Evolutionary conservation across 1,284 basidiomycete genomes (phyloP), one percentile per base, ranked within the genome.

Genomic region (Lentinula novae-zelandiae): DNA sequence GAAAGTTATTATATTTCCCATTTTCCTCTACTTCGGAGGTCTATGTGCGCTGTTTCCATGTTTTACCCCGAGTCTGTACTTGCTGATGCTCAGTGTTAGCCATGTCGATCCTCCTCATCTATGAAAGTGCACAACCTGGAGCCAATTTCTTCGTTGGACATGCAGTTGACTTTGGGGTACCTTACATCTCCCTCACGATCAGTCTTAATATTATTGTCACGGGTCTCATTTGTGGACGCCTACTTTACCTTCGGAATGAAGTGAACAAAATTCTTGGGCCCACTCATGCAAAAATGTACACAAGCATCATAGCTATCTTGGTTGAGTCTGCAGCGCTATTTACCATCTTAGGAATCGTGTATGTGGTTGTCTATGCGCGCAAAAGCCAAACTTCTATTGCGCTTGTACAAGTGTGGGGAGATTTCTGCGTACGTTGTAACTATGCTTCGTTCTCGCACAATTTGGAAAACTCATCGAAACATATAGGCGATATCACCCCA

Each of bases 241-340:
- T 72, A 5, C 60, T 70, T 17, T 51, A 60, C 5, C 63, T 66
- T 38, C 65, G 69, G 7, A 66, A 62, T 49, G 49, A 60, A 13
- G 54, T 63, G 7, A 22, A 42, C 39, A 49, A 46, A 8, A 20
- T 60, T 12, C 53, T 63, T 12, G 62, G 62, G 4, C 51, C 40
- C 9, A 27, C 42, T n/a, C 61, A 71, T 53, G 65, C 69, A 15
- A 63, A 65, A 42, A 68, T 66, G 54, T 72, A 72, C 58, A 70
- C 67, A 13, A 64, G 67, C 27, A 60, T 70, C 31, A 64, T 65
- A 27, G 66, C 68, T 12, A 67, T 69, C 53, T 54, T 71, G 36
- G 62, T 72, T 22, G 71, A 72, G 57, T 69, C 68, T 15, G 69
- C 70, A 9, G 64, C 67, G 10, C 65, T 67, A 15, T 69, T 69